Evolutionary conservation across 371 early-diverging fungal genomes (phyloP).

Genomic region (Catenaria anguillulae): DNA sequence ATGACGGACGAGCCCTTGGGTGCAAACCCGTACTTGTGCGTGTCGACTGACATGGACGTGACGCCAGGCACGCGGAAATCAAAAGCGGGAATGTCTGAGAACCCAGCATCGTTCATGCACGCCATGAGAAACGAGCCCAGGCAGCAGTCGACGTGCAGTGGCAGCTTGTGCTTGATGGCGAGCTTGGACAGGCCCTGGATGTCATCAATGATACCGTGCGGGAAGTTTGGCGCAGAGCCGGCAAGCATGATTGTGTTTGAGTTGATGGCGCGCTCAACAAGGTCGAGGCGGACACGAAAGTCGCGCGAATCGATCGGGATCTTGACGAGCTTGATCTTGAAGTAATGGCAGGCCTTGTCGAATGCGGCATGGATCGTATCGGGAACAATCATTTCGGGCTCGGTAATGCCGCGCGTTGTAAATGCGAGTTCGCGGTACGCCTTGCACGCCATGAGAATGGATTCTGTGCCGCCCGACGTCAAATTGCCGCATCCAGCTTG

Average conservation of each 20-base stretch:
- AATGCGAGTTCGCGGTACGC: slow-evolving; percentile 67
- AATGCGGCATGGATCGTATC: slow-evolving; percentile 88
- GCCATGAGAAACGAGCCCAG: slow-evolving; percentile 92
- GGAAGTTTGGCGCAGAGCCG: slow-evolving; percentile 84
- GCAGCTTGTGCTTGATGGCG: slow-evolving; percentile 67
- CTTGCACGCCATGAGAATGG: slow-evolving; percentile 83
- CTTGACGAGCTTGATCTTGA: slow-evolving; percentile 67
- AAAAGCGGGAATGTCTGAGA: slow-evolving; percentile 50
- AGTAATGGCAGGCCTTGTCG: slow-evolving; percentile 85
- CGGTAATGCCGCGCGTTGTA: slow-evolving; percentile 52
- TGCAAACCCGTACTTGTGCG: slow-evolving; percentile 94
- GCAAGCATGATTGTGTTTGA: slow-evolving; percentile 82
- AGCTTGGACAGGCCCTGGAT: slow-evolving; percentile 61
- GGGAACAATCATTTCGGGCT: slow-evolving; percentile 86
- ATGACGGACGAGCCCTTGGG: slow-evolving; percentile 94
- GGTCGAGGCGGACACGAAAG: slow-evolving; percentile 54
- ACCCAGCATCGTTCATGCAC: slow-evolving; percentile 80
- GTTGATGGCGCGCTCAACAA: slow-evolving; percentile 62
- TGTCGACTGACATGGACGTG: slow-evolving; percentile 89
- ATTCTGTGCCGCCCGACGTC: slow-evolving; percentile 91
- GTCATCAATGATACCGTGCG: slow-evolving; percentile 87
- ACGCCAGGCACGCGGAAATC: slow-evolving; percentile 89
- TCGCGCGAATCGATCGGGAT: slow-evolving; percentile 56
- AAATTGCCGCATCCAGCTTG: slow-evolving; percentile 29
- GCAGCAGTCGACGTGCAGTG: slow-evolving; percentile 90